Percentiles rank a stretch among this genome's conserved stretches.
Evolutionary conservation across 306 rosid genomes (phyloP).

Genomic region (Carpinus viminea): DNA sequence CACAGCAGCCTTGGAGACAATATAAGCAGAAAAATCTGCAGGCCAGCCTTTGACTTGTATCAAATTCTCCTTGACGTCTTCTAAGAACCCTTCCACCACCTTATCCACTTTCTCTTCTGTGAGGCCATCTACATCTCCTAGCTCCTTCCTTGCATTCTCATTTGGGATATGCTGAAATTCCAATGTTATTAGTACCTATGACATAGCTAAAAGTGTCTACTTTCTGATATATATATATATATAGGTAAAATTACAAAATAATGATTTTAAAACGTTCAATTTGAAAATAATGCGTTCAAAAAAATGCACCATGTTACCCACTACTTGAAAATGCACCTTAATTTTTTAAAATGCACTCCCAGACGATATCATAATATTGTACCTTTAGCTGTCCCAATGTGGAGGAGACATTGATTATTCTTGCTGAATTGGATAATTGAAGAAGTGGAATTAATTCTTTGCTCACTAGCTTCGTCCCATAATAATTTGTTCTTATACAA

Average conservation of each 20-base stretch:
- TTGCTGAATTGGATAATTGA: neutral
- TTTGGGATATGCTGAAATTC: neutral
- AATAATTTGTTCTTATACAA: neutral
- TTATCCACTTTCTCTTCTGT: conserved; percentile 7
- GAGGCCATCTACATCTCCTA: neutral
- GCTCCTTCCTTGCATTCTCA: neutral
- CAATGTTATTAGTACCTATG: no score
- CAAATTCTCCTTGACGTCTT: neutral
- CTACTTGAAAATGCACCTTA: no score
- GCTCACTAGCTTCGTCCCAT: neutral
- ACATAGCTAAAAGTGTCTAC: no score
- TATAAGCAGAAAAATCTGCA: neutral
- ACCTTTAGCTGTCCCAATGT: neutral
- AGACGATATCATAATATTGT: neutral
- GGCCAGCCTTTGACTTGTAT: neutral
- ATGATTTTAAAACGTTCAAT: no score
- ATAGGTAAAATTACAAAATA: no score
- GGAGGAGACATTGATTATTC: neutral
- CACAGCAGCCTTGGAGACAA: neutral
- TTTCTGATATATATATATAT: no score
- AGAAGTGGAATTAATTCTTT: neutral
- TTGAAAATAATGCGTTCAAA: no score
- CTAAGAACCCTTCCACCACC: neutral
- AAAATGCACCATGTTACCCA: no score
- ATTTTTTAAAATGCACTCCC: neutral